A percentile compares a stretch with the other conserved stretches of the same genome.
phyloP scores from a whole-genome alignment of 306 rosid species.

The Mimosa bimucronata region DNA sequence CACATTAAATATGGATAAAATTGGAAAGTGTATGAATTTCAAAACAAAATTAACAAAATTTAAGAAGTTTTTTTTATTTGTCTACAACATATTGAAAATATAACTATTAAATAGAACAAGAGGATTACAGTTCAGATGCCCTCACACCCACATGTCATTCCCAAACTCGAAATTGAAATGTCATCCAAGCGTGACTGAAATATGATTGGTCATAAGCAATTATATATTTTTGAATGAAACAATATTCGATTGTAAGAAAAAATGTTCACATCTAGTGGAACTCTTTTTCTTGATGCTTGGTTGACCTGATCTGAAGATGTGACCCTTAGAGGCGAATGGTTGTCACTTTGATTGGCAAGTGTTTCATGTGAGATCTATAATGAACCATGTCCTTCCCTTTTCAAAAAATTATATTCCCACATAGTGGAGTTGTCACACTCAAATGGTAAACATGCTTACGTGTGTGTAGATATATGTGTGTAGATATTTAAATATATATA shows the following conservation, averaged over 20 bases:
- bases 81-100: too few relatives aligned
- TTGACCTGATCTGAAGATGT: conserved; percentile 32
- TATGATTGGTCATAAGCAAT: not conserved
- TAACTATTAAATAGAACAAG: too few relatives aligned
- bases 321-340: not conserved
- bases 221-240: not conserved
- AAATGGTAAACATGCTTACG: not conserved
- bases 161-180: too few relatives aligned
- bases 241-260: not conserved
- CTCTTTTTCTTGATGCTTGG: conserved; percentile 9
- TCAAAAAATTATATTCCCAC: conserved; percentile 9
- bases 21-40: too few relatives aligned
- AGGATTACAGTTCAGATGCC: too few relatives aligned
- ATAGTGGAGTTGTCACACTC: conserved; percentile 16
- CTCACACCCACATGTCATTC: too few relatives aligned
- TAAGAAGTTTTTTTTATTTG: too few relatives aligned
- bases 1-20: too few relatives aligned
- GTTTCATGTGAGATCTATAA: conserved; percentile 3
- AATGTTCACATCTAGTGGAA: not conserved
- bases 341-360: conserved; percentile 36
- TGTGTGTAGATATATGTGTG: not conserved
- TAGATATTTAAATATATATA: too few relatives aligned
- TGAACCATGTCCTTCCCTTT: conserved; percentile 29
- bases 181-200: not conserved
- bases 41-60: too few relatives aligned